Evolutionary conservation across 768 basidiomycete species (phyloP), one percentile per base, ranked within the genome.

Genomic region (Russula brevipes): DNA sequence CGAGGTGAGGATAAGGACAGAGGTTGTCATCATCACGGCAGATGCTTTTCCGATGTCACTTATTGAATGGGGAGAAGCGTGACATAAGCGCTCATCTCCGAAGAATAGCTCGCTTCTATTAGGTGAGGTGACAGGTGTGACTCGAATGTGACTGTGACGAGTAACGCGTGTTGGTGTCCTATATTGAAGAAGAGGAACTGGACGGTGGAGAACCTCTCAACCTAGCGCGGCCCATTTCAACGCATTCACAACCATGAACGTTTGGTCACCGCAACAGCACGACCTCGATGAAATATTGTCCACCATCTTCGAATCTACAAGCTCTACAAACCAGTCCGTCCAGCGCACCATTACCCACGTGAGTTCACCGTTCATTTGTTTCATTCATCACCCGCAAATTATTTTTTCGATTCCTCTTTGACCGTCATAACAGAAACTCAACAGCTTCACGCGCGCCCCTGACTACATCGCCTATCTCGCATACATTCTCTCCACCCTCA

Each of bases 391-490:
- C 55, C 55, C 42, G 49, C 57, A 68, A 62, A 66, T 71, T 51
- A 59, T 53, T 53, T 67, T 69, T 54, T 57, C 36, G 4, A 66
- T 46, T 59, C 60, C 57, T 50, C 41, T 66, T 44, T 16, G 51
- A 16, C 45, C 16, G 6, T 54, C 30, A 55, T 61, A 19, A 54
- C 36, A 94, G 91, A 92, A 91, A 89, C 81, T 94, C 67, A 92
- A 90, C 74, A 82, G 79, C 65, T 94, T 91, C 75, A 88, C 91
- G 72, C 86, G 87, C 70, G 87, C 88, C 66, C 91, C 94, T 51
- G 94, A 97, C 75, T 98, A 97, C 74, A 87, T 94, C 64, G 94
- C 89, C 61, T 98, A 99, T 82, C 86, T 99, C 66, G 90, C 90
- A 24, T 91, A 95, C 74, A 94, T 98, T 78, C 85, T 98, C 66